These are phyloP conservation scores for Jackrogersella multiformis DNA, from an alignment of 495 filamentous ascomycete genomes.

Conservation along the genomic window DNA sequence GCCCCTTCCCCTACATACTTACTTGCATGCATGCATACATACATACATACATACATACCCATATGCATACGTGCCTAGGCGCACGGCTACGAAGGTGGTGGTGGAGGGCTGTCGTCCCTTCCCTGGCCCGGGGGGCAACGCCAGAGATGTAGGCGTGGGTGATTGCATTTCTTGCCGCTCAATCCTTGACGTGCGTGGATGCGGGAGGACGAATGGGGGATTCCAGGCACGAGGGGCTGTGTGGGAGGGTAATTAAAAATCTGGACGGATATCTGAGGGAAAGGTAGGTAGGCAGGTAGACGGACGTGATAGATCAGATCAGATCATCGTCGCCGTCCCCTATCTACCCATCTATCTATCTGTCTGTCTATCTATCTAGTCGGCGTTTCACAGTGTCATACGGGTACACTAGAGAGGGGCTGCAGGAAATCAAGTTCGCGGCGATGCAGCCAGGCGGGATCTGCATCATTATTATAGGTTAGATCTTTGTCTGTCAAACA, in stretches of 20 bases:
- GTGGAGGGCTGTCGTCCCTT: no score
- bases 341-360: no score
- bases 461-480: slow-evolving; percentile 20
- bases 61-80: no score
- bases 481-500: slow-evolving; percentile 35
- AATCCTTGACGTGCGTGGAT: slow-evolving; percentile 13
- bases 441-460: slow-evolving; percentile 37
- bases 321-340: slow-evolving; percentile 3
- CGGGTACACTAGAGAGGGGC: slow-evolving; percentile 23
- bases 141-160: slow-evolving; percentile 10
- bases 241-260: slow-evolving; percentile 8
- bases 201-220: slow-evolving; percentile 24
- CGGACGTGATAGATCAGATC: slow-evolving; percentile 21
- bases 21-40: no score
- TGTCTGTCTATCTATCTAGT: slow-evolving; percentile 12
- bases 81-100: background rate
- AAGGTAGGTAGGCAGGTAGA: background rate
- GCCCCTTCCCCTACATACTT: background rate
- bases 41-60: no score
- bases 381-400: slow-evolving; percentile 26
- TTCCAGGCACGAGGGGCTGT: background rate
- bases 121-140: background rate
- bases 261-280: background rate
- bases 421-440: slow-evolving; percentile 39
- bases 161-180: slow-evolving; percentile 35